Evolutionary conservation across 305 asterid species (phyloP), one percentile per base, ranked within the genome.

Genomic region (Solanum hybrid): DNA sequence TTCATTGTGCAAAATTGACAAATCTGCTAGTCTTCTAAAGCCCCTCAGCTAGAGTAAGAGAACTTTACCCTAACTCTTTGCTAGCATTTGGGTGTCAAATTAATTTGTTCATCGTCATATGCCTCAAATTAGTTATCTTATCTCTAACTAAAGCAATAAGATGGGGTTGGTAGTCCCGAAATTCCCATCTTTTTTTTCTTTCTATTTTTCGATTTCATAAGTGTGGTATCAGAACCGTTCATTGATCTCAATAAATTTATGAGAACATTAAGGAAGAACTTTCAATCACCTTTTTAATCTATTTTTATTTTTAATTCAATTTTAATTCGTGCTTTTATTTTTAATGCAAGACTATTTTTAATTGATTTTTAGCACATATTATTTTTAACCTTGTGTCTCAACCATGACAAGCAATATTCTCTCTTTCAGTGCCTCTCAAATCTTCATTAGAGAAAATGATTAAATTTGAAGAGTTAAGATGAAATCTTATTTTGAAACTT

Each of bases 181-280:
- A 20, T 60, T 0, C 0, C 10, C 71, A 20, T 20, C 5, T 56
- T 20, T 20, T 56, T 56, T 17, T 56, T 6, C 24, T 6, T 17
- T 56, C 69, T 60, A 20, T 60, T 60, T 60, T 60, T 20, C 0
- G 10, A 60, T 60, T 20, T 20, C 10, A 20, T 20, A 60, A 7
- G 24, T 7, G 10, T 60, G 26, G 5, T 60, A 60, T 60, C 26
- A 60, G 26, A 60, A 7, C 26, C 11, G 5, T 60, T 60, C 11
- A 60, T 60, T 60, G 71, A 60, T 60, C 71, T 60, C 71, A 7
- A 60, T 60, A 60, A 60, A 60, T 60, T 60, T 60, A 0, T 60
- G 26, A 60, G 71, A 60, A 7, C 71, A 60, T 60, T 20, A 20
- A 60, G 71, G 26, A 20, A 20, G 71, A 60, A 60, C 71, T 7